These are phyloP conservation scores for Paulownia fortunei DNA, from an alignment of 257 asterid genomes.

Conservation along the genomic window DNA sequence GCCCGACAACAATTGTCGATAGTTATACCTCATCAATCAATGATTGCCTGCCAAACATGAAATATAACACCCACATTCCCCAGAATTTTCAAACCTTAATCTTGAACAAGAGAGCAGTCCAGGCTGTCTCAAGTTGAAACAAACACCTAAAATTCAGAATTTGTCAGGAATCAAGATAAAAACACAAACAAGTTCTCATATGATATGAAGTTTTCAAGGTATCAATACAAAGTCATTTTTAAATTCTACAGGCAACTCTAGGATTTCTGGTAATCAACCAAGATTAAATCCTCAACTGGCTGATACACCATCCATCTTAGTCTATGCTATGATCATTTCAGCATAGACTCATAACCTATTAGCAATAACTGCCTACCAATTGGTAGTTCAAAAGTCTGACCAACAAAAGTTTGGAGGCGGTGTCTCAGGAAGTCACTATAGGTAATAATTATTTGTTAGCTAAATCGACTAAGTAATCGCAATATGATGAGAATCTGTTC, in stretches of 20 bases:
- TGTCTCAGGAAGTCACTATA: not conserved
- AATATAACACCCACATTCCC: too few relatives aligned
- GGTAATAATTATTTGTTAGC: not conserved
- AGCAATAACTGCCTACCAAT: conserved; percentile 1
- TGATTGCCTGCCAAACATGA: too few relatives aligned
- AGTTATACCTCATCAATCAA: too few relatives aligned
- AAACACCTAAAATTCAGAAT: not conserved
- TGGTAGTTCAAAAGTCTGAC: not conserved
- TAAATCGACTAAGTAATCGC: not conserved
- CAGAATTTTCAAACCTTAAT: too few relatives aligned
- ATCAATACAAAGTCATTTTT: not conserved
- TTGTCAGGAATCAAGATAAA: not conserved
- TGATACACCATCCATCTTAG: not conserved
- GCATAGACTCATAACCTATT: not conserved
- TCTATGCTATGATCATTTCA: not conserved
- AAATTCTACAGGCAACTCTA: not conserved
- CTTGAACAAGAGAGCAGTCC: not conserved
- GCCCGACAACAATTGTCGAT: too few relatives aligned
- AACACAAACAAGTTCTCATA: not conserved
- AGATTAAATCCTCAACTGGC: not conserved
- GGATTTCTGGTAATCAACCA: not conserved
- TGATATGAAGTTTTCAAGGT: not conserved
- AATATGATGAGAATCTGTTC: conserved; percentile 17
- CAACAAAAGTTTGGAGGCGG: not conserved
- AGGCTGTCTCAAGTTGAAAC: not conserved